Base-by-base conservation (phyloP, 164 flowering plant species). In the Kingdonia uniflora region DNA sequence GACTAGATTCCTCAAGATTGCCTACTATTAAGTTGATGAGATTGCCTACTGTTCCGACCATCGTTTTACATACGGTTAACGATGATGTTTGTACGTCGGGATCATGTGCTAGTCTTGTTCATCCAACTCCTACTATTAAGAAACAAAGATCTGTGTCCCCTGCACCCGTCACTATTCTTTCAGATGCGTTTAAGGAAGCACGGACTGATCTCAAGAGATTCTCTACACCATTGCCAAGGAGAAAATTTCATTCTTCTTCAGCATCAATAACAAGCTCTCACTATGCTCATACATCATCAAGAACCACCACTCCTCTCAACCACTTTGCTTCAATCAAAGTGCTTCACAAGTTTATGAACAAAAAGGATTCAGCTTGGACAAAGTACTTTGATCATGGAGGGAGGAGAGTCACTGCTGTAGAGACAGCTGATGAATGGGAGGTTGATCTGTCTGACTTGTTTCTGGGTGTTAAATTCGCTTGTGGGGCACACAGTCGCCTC, bases 401-500 rank as follows among this genome's bases (percentile, higher is more conserved):
- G 46, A 88, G 84, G n/a, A 75, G 75, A 52, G 94, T 90, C 20
- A 73, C 74, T 1, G 84, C 94, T 15, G 79, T 82, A 25, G 91
- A 76, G 11, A 59, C 77, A 2, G 77, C 67, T 14, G 91, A 87
- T 56, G 87, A 82, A 45, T 73, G 74, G 68, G 64, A 52, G 49
- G 75, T 79, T 24, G 97, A 90, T 66, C 73, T 86, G 35, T 84
- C 95, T 0, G 70, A 79, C 76, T 66, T 90, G 46, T 78, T 74
- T 37, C 62, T 84, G 55, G 97, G 95, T 29, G 71, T 48, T 51
- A 79, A 67, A 39, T 86, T 90, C 70, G 95, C 95, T 38, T 75
- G 72, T 55, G 97, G 97, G 23, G 88, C 95, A 6, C 79, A 90
- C 62, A 87, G 97, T 58, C 62, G 76, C 56, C 84, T 89, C 62